Base-by-base conservation (phyloP, 164 flowering plant species). In the Berberis vulgaris region DNA sequence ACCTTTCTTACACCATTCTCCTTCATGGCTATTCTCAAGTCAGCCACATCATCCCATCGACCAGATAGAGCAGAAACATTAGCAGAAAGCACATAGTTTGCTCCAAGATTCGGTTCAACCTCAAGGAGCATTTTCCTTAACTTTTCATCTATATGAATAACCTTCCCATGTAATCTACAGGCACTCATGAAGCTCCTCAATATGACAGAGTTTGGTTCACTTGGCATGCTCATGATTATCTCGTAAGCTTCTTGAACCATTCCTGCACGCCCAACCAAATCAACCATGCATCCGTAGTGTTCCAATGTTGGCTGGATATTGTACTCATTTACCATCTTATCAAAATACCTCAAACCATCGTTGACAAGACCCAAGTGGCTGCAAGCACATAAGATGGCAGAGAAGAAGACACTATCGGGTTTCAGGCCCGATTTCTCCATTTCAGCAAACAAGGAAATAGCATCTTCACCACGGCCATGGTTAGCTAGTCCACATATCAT, bases 241-340 rank as follows among this genome's bases (percentile, higher is more conserved):
- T 62, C 74, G 64, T 76, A 76, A 59, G 84, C 86, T 67, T 81
- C 80, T 56, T 75, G 77, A 46, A 82, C 69, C 81, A 77, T 62
- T 43, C 86, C 90, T 43, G 83, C 84, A 60, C 89, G 72, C 58
- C 81, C 86, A 74, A 73, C 69, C 73, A 85, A 46, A 73, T 85
- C 86, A 42, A 83, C 84, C 81, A 83, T 77, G 71, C 86, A 81
- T 45, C 89, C 87, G 65, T 78, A 85, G 59, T 85, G 89, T 72
- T 83, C 85, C 77, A 83, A 67, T 42, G 74, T 77, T 13, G 87
- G 87, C 62, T 49, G 56, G 53, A 83, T 75, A n/a, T 67, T 60
- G 66, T 80, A 76, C 2, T 54, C 40, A 12, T 60, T 72, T 62
- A 65, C 73, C 86, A 81, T 85, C 66, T 56, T 59, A 62, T 71